Base-by-base conservation (phyloP, 192 early-diverging fungal genomes). In the Coemansia sp. region DNA sequence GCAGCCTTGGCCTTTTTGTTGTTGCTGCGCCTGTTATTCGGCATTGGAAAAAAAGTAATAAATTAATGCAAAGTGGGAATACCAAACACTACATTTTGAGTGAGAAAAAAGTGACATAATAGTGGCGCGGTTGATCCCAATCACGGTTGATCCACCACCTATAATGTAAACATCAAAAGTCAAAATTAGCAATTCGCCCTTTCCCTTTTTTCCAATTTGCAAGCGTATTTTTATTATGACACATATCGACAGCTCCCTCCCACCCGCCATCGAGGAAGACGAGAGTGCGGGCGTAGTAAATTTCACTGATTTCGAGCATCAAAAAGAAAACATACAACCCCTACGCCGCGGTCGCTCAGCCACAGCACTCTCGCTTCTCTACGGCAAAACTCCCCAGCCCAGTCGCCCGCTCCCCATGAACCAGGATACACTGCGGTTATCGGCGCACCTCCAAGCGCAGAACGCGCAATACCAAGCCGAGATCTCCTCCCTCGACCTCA, bases 291-390 rank as follows among this genome's bases (percentile, higher is more conserved):
- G 2, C 38, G 8, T 26, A 26, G 70, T 81, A 11, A 74, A 85
- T 23, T 83, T 82, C 59, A 55, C 76, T 6, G 70, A 76, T 10
- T 85, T 93, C 34, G 90, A 92, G 66, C 69, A 84, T 38, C 87
- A 93, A 53, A 91, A 91, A 66, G 92, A 93, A 73, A 93, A 93
- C 77, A 90, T 93, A 36, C 75, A 85, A 31, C 90, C 90, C 20
- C 62, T 86, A 9, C 72, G 75, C 4, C 70, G 87, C 25, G 92
- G 92, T 12, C 84, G 92, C 9, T 87, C 84, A 42, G 90, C 88
- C n/a, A 70, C 64, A 10, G 61, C 76, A 6, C 67, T 87, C 1
- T 64, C 81, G 0, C 62, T 64, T 3, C 47, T 84, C 25, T 83
- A 79, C 67, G 72, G 76, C 25, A 64, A 36, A 37, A 38, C 58